Evolutionary conservation across 495 filamentous ascomycete species (phyloP).

Genomic region (Penicillium dipodomyicola): DNA sequence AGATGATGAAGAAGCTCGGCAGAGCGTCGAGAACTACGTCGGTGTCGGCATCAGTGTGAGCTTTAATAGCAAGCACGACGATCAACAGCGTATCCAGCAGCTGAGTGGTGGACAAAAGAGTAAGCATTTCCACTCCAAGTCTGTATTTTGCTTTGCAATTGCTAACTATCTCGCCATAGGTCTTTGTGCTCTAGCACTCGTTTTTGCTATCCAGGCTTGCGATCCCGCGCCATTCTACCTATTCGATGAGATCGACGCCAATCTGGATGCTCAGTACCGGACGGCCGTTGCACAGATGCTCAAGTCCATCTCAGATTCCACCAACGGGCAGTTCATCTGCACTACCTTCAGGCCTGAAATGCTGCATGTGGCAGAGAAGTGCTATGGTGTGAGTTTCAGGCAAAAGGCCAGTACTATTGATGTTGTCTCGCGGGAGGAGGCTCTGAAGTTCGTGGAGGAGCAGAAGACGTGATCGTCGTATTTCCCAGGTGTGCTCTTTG

Average conservation of each 20-base stretch:
- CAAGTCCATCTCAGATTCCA: constrained; percentile 64
- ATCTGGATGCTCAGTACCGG: constrained; percentile 95
- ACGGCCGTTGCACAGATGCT: constrained; percentile 90
- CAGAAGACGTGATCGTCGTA: constrained; percentile 45
- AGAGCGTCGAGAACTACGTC: constrained; percentile 90
- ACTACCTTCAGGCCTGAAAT: constrained; percentile 99
- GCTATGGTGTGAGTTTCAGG: constrained; percentile 92
- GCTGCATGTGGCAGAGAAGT: constrained; percentile 91
- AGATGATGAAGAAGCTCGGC: constrained; percentile 55
- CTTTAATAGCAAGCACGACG: constrained; percentile 97
- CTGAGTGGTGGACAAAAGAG: constrained; percentile 97
- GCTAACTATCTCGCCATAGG: constrained; percentile 48
- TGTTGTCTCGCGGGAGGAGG: constrained; percentile 81
- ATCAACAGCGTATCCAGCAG: constrained; percentile 97
- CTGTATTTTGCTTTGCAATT: not conserved
- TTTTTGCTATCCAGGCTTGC: constrained; percentile 98
- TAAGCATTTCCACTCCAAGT: constrained; percentile 39
- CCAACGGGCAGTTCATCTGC: constrained; percentile 71
- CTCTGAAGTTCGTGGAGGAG: constrained; percentile 90
- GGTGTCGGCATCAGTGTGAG: constrained; percentile 98
- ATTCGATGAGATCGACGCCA: constrained; percentile 99
- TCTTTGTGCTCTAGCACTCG: constrained; percentile 89
- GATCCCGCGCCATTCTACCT: constrained; percentile 98
- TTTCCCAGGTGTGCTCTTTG: constrained; percentile 5
- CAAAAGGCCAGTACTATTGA: constrained; percentile 93